A percentile compares a stretch with the other conserved stretches of the same genome.
phyloP scores from a whole-genome alignment of 257 asterid genomes.

The Verbena officinalis region DNA sequence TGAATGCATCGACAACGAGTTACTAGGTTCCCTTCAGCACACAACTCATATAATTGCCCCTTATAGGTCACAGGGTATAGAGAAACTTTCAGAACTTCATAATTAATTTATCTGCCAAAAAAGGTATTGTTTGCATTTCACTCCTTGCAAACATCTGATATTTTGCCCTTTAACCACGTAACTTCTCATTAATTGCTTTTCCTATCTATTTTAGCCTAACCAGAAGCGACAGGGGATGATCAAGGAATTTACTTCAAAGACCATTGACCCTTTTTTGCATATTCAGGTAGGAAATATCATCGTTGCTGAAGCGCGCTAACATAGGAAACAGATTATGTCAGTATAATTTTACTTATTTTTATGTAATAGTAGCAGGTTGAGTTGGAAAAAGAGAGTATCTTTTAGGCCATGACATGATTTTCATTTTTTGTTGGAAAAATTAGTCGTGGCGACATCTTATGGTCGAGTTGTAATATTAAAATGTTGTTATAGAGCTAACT shows the following conservation, averaged over 20 bases:
- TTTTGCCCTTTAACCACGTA: not conserved
- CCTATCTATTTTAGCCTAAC: not conserved
- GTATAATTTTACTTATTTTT: not conserved
- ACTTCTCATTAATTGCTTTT: not conserved
- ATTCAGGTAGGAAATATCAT: not conserved
- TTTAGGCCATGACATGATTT: not conserved
- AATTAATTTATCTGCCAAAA: not conserved
- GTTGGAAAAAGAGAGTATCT: not conserved
- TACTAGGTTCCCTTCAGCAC: constrained; percentile 43
- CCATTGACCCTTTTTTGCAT: not conserved
- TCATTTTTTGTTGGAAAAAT: not conserved
- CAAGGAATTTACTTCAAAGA: not conserved
- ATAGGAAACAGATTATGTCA: not conserved
- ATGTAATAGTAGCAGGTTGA: not conserved
- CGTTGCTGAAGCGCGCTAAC: not conserved
- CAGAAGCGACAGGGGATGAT: constrained; percentile 2
- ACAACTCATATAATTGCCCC: constrained; percentile 48
- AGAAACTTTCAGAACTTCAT: constrained; percentile 50
- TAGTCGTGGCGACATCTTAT: not conserved
- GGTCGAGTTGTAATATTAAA: not conserved
- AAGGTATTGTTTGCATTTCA: not conserved
- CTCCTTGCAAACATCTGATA: not conserved
- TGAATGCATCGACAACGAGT: constrained; percentile 54
- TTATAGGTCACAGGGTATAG: constrained; percentile 49
- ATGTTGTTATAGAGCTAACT: not conserved